These are phyloP conservation scores for Tetrahymena elliotti DNA, from an alignment of 73 alveolate species.

Conservation along the genomic window DNA sequence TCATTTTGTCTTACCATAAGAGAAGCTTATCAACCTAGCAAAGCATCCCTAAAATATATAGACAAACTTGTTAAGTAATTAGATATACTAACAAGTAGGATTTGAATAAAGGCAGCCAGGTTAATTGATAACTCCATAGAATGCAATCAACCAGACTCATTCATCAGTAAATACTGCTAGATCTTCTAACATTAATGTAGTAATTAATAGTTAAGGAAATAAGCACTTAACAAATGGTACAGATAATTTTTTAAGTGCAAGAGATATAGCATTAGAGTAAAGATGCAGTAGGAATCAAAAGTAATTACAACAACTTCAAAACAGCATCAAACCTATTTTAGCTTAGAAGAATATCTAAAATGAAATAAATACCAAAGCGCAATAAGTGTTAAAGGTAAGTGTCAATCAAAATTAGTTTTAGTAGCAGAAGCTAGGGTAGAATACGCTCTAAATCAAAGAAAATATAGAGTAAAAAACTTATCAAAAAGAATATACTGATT, in stretches of 20 bases:
- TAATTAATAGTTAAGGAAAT: too few relatives aligned
- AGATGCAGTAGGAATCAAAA: neutral
- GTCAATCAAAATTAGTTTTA: neutral
- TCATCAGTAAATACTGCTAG: neutral
- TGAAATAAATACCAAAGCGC: neutral
- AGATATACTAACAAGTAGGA: neutral
- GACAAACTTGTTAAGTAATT: neutral
- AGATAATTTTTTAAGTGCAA: neutral
- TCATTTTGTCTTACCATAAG: neutral
- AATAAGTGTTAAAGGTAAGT: neutral
- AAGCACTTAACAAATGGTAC: neutral
- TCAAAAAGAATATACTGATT: neutral
- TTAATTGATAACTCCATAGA: neutral
- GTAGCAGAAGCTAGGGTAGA: neutral
- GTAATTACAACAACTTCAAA: neutral
- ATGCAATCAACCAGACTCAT: neutral
- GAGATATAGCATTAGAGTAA: neutral
- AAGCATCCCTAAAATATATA: neutral
- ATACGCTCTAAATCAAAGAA: neutral
- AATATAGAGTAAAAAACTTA: neutral
- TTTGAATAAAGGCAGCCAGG: neutral
- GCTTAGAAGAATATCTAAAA: neutral
- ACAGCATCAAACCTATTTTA: neutral
- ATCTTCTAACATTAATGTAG: neutral
- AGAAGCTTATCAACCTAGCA: neutral